Evolutionary conservation across 305 asterid genomes (phyloP).

Genomic region (Plantago coronopus): DNA sequence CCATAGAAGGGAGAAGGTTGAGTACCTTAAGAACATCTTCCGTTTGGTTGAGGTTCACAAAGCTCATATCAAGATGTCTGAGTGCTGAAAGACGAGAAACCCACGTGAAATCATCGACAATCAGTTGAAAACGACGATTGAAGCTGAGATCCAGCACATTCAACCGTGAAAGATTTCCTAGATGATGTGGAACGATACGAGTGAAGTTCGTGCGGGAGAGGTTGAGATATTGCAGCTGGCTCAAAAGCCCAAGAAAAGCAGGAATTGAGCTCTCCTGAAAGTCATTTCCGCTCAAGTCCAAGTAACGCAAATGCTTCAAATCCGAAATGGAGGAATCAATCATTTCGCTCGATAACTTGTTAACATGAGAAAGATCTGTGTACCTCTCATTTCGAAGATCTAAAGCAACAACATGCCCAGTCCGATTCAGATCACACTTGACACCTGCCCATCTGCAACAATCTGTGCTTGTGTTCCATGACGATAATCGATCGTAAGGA

Average conservation of each 20-base stretch:
- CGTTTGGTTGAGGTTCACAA: background rate
- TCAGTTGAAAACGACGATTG: background rate
- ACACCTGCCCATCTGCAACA: conserved; percentile 16
- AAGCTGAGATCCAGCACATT: conserved; percentile 6
- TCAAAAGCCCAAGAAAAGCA: no score
- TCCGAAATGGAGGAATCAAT: conserved; percentile 16
- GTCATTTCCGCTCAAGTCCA: no score
- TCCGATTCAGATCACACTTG: background rate
- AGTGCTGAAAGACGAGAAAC: conserved; percentile 1
- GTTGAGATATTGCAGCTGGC: conserved; percentile 2
- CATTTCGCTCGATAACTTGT: background rate
- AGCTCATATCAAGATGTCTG: conserved; percentile 14
- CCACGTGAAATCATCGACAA: conserved; percentile 5
- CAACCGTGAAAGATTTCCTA: conserved; percentile 18
- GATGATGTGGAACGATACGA: conserved; percentile 8
- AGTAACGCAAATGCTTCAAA: background rate
- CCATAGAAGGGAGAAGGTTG: conserved; percentile 1
- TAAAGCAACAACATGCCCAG: conserved; percentile 6
- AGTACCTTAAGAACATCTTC: conserved; percentile 14
- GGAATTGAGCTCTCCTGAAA: no score
- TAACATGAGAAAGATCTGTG: no score
- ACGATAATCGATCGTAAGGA: background rate
- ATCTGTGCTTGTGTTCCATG: background rate
- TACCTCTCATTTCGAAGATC: background rate
- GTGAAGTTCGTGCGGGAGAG: background rate